Evolutionary conservation across 768 basidiomycete genomes (phyloP), one percentile per base, ranked within the genome.

Genomic region (Amanita pallidorosea): DNA sequence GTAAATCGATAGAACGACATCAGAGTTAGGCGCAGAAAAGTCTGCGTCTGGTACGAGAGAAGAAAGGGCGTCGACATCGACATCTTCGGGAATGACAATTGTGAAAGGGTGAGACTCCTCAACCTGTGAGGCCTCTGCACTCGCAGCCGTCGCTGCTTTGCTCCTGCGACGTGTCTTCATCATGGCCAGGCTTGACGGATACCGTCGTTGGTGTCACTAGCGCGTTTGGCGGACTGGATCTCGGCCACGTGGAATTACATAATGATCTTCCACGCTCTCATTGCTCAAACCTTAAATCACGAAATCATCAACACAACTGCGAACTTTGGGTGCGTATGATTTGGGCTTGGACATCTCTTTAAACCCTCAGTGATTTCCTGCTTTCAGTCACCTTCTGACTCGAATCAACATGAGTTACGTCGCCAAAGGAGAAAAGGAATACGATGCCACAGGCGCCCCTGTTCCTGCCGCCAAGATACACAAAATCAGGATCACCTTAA

Each of bases 401-500:
- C 81, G 50, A 49, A 51, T 6, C 58, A 85, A 66, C 72, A 91
- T 91, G 90, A 90, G 88, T 88, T 91, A 94, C 87, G 91, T 91
- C 89, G 88, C 90, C 77, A 92, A 92, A 82, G 88, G 85, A 69
- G 91, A 93, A 70, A 93, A 97, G 70, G 93, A 96, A 68, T 93
- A 92, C 77, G 96, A 97, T 60, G 92, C 90, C 54, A 85, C 88
- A 44, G 90, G 90, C 62, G 85, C 86, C 57, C 79, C 78, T 49
- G 81, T 92, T 55, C 85, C 88, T 63, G 74, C 80, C 57, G 86
- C 89, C 66, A 94, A 97, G 72, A 81, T 91, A 68, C 95, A 98
- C 83, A 97, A 97, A 81, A 98, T 98, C 70, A 77, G 96, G 57
- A 99, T 99, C 76, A 98, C 96, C 57, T 77, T 99, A 68, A 98